These are phyloP conservation scores for Ceratobasidium sp. DNA, from an alignment of 1,284 basidiomycete genomes.

Conservation along the genomic window DNA sequence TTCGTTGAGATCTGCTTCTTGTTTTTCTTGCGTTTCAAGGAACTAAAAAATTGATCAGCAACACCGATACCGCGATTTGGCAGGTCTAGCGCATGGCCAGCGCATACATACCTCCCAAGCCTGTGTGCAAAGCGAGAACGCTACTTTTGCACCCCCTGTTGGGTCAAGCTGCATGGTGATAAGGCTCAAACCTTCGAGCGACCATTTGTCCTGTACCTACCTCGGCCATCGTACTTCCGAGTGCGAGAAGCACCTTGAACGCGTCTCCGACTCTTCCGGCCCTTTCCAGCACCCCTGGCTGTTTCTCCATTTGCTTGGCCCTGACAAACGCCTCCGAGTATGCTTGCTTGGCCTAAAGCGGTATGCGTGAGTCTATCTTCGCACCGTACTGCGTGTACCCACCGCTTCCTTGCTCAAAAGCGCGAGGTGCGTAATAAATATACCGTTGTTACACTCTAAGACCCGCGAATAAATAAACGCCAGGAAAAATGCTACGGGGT, in stretches of 20 bases:
- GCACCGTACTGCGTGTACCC: too few relatives aligned
- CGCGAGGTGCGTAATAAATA: background rate
- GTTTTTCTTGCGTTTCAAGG: background rate
- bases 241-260: background rate
- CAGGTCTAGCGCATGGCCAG: background rate
- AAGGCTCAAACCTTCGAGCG: background rate
- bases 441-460: background rate
- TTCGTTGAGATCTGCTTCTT: background rate
- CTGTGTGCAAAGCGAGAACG: background rate
- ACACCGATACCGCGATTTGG: too few relatives aligned
- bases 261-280: background rate
- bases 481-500: background rate
- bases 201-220: background rate
- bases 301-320: background rate
- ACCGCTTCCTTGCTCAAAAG: background rate
- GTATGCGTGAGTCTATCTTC: background rate
- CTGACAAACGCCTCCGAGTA: background rate
- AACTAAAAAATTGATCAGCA: background rate
- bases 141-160: background rate
- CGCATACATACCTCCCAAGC: conserved; percentile 1
- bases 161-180: background rate
- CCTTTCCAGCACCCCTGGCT: background rate
- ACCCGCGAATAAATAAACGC: background rate
- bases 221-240: background rate
- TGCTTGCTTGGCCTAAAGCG: background rate